Evolutionary conservation across 2,329 filamentous ascomycete species (phyloP).

Genomic region (Ilyonectria destructans): DNA sequence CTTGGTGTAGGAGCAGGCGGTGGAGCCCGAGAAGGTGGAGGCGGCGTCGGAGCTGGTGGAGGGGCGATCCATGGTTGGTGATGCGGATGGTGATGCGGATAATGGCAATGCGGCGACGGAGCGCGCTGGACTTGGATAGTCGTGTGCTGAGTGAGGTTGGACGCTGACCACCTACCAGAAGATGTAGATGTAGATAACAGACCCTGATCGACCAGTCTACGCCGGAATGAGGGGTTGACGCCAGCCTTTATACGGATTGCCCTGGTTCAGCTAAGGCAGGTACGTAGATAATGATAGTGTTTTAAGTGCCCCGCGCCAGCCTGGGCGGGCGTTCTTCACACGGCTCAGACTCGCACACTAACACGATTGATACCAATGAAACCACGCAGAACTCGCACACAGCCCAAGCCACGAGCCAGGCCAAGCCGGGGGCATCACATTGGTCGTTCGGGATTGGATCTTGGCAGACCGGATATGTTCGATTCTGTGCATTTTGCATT

Average conservation of each 20-base stretch:
- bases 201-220: background rate
- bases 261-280: background rate
- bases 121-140: background rate
- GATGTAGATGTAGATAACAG: slow-evolving; percentile 1
- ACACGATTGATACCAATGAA: background rate
- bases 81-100: background rate
- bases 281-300: slow-evolving; percentile 12
- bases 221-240: slow-evolving; percentile 7
- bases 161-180: background rate
- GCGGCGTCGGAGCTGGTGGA: slow-evolving; percentile 51
- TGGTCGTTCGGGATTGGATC: background rate
- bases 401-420: background rate
- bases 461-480: background rate
- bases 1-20: slow-evolving; percentile 50
- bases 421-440: background rate
- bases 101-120: background rate
- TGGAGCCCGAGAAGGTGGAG: slow-evolving; percentile 52
- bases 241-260: slow-evolving; percentile 9
- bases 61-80: slow-evolving; percentile 41
- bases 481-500: background rate
- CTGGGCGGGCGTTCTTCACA: background rate
- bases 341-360: background rate
- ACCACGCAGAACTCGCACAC: background rate
- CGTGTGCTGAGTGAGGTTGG: background rate
- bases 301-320: slow-evolving; percentile 1